Evolutionary conservation across 495 filamentous ascomycete species (phyloP).

Genomic region (Aspergillus funiculosus): DNA sequence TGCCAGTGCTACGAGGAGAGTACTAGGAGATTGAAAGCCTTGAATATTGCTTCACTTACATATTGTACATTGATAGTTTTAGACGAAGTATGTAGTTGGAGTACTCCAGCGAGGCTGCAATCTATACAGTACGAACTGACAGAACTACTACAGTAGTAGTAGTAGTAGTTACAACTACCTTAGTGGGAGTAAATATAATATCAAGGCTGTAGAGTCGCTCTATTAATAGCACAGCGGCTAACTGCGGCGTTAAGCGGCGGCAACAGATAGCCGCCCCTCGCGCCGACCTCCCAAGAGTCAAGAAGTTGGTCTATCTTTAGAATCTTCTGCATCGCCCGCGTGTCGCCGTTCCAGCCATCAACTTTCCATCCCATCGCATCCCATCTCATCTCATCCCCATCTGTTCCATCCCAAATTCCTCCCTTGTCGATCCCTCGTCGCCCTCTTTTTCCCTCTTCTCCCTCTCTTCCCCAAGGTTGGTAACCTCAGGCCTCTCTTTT

Average conservation of each 20-base stretch:
- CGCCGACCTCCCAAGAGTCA: not conserved
- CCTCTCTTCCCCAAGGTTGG: slow-evolving; percentile 11
- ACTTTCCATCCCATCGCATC: slow-evolving; percentile 18
- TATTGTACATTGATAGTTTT: no score
- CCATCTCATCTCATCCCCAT: slow-evolving; percentile 15
- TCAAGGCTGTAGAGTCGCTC: not conserved
- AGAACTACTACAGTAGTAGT: no score
- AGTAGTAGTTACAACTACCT: no score
- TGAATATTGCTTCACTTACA: no score
- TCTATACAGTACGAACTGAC: no score
- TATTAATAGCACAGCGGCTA: slow-evolving; percentile 17
- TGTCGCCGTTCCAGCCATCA: slow-evolving; percentile 19
- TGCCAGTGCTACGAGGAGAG: no score
- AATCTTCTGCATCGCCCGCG: slow-evolving; percentile 27
- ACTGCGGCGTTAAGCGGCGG: slow-evolving; percentile 7
- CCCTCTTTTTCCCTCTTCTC: slow-evolving; percentile 9
- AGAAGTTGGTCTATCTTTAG: slow-evolving; percentile 38
- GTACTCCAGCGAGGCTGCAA: no score
- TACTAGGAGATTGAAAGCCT: no score
- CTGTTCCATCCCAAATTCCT: slow-evolving; percentile 13
- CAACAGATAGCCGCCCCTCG: slow-evolving; percentile 2
- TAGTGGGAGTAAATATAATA: not conserved
- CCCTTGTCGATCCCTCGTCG: slow-evolving; percentile 5
- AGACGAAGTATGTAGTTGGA: no score
- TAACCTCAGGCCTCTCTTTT: slow-evolving; percentile 10